Evolutionary conservation across 345 rosid species (phyloP).

Genomic region (Melaleuca quinquenervia): DNA sequence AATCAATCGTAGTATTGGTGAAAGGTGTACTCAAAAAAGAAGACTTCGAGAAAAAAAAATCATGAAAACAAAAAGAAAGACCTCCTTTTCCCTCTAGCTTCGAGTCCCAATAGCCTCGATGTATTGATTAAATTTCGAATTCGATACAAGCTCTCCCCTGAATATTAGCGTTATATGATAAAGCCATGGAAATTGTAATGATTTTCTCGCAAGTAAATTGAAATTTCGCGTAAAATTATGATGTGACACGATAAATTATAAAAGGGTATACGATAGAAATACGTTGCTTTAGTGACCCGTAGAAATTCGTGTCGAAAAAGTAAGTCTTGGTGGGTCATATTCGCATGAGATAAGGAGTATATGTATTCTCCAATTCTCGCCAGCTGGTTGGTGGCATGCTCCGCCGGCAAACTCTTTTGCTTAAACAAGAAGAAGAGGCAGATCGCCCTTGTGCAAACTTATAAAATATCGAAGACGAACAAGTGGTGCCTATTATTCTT

Average conservation of each 20-base stretch:
- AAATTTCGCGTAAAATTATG: not conserved
- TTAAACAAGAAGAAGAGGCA: not conserved
- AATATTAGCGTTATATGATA: not conserved
- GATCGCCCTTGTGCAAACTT: not conserved
- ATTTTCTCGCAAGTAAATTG: not conserved
- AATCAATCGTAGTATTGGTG: not conserved
- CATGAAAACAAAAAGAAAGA: too few species aligned
- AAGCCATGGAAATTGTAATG: not conserved
- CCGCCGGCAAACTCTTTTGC: not conserved
- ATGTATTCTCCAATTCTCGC: not conserved
- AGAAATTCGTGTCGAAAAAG: not conserved
- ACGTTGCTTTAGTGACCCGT: not conserved
- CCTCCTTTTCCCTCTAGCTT: not conserved
- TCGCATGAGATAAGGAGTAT: not conserved
- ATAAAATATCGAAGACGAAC: not conserved
- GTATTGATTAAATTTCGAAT: not conserved
- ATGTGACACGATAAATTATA: not conserved
- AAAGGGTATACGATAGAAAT: not conserved
- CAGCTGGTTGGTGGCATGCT: not conserved
- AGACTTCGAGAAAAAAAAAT: not conserved
- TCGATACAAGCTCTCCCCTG: not conserved
- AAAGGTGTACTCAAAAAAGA: not conserved
- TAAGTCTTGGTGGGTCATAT: not conserved
- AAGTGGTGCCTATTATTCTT: not conserved
- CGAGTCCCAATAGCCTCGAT: not conserved